phyloP scores from a whole-genome alignment of 1,139 yeast species.

The Geotrichum restrictum region DNA sequence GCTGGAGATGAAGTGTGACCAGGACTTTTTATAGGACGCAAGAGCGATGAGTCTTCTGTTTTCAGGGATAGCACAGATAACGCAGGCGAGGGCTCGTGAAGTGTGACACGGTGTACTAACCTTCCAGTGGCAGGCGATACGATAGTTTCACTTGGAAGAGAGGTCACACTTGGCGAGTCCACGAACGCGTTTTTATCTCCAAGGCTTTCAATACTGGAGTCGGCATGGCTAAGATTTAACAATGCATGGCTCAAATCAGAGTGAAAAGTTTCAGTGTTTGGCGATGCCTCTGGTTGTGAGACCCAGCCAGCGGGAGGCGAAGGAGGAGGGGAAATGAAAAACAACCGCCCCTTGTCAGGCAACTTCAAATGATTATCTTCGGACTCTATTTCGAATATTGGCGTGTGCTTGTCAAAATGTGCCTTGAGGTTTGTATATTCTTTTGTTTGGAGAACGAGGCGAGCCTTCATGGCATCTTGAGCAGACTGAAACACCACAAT shows the following conservation, averaged over 20 bases:
- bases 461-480: constrained; percentile 33
- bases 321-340: constrained; percentile 46
- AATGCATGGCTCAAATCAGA: constrained; percentile 26
- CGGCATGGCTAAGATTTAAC: constrained; percentile 3
- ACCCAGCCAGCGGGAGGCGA: constrained; percentile 46
- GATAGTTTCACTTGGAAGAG: constrained; percentile 10
- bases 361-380: constrained; percentile 33
- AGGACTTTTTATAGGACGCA: neutral
- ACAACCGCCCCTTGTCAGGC: constrained; percentile 42
- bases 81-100: constrained; percentile 25
- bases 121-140: constrained; percentile 16
- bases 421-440: constrained; percentile 22
- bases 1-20: constrained; percentile 1
- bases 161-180: constrained; percentile 6
- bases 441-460: constrained; percentile 5
- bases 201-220: neutral
- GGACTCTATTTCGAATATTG: constrained; percentile 22
- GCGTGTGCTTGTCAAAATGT: constrained; percentile 28
- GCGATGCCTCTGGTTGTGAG: constrained; percentile 39
- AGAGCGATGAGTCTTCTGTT: neutral
- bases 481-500: constrained; percentile 36
- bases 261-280: constrained; percentile 26
- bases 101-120: constrained; percentile 28
- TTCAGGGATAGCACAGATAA: constrained; percentile 5
- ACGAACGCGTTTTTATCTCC: neutral